Base-by-base conservation (phyloP, 768 basidiomycete genomes). In the Asterophora parasitica region DNA sequence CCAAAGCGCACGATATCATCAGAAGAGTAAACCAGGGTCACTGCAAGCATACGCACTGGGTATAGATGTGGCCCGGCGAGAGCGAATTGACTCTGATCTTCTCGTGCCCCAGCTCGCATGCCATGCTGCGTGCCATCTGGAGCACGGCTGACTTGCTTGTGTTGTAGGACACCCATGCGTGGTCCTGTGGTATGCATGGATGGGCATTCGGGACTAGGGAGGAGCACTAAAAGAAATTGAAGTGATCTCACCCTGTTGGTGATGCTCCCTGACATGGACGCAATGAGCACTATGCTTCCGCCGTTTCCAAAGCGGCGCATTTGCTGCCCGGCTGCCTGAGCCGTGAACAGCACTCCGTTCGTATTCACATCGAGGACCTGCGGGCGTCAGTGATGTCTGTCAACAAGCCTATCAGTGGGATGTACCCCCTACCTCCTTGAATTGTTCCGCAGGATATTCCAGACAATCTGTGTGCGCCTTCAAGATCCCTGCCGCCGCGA, bases 41-140 rank as follows among this genome's bases (percentile, higher is more conserved):
- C 2, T 11, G 38, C 4, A 13, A 7, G 13, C 13, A 27, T 17
- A 61, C 69, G 34, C 46, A 82, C 82, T 70, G 72, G 4, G 85
- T 88, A 58, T 85, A 84, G 20, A 88, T 85, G 58, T 86, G 77
- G 3, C 88, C 86, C 0, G 86, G 86, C 8, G 87, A 88, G 42
- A 90, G 71, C 10, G 81, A 71, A 62, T 90, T 90, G 49, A 88
- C 85, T 3, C 88, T 74, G 42, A 90, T 88, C 2, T 71, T 66
- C 61, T 80, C 69, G 30, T 59, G 66, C 1, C 84, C 88, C 1
- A 90, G 73, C 59, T 90, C 87, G 58, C 85, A 88, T 3, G 87
- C 87, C 85, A 90, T 83, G 61, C 83, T 87, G 35, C 88, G 78
- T 4, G 73, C 81, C 85, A 88, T 88, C 65, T 90, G 87, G 34